Base-by-base conservation (phyloP, 108 stramenopile genomes). In the Mayamaea pseudoterrestris region DNA sequence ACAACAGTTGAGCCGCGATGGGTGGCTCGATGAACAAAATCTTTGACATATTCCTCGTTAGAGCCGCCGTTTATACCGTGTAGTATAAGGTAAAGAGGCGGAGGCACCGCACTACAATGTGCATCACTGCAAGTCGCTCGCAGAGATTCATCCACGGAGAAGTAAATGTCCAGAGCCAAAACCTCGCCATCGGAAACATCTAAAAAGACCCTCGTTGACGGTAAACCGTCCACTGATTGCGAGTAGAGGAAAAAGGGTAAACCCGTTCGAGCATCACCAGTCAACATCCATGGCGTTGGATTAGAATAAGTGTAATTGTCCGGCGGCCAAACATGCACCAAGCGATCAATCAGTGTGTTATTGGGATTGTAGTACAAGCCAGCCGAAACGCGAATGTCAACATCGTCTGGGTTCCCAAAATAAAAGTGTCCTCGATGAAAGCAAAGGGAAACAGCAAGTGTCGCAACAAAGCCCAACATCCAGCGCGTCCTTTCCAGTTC, bases 1-100 rank as follows among this genome's bases (percentile, higher is more conserved):
- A 75, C 58, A 11, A 72, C 66, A 0, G 79, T 85, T 27, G 68
- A 63, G 1, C 76, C 74, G 55, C 84, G 69, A 8, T 37, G 47
- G n/a, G 61, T 65, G 27, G 78, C 50, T 20, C 76, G 76, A 21
- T 35, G 12, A 1, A 83, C 77, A 21, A 93, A 63, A 30, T 95
- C 91, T 35, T 64, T 57, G 43, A 95, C 69, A 57, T 90, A 95
- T 34, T 79, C 76, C 61, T 95, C 91, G 3, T 64, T 47, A 27
- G 63, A 68, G 0, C 90, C 90, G 18, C 94, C 92, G 40, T 87
- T 90, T 22, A 95, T 66, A 3, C 94, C 94, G 65, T 95, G 94
- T 26, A 95, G 55, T 0, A 95, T 58, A 3, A 95, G 25, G 64
- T 90, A 91, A 8, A 93, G 60, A 5, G 91, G 91, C 17, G 17